Evolutionary conservation across 345 rosid species (phyloP), one percentile per base, ranked within the genome.

Genomic region (Gossypium sturtianum): DNA sequence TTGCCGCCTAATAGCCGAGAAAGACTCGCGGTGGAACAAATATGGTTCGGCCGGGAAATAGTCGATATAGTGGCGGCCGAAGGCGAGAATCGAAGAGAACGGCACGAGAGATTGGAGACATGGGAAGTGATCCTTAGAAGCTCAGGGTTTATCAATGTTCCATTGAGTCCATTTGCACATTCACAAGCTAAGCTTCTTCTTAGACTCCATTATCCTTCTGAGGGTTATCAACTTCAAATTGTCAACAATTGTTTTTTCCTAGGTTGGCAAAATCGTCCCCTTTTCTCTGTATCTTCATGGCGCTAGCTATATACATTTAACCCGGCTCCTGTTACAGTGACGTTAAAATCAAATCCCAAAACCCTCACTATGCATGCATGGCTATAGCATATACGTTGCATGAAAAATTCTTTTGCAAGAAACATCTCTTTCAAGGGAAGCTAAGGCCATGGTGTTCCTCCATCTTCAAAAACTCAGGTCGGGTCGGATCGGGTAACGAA

Each of bases 271-370:
- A 86, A 84, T 82, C 92, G 93, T 62, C 74, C 86, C 77, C 99
- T 95, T 82, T 92, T 95, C 82, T 91, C 96, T 0, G 87, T 95
- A 71, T 95, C 99, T 58, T 95, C 98, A 12, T 95, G 99, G 99
- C 90, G 83, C 74, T 90, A 34, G 41, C 41, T 34, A 34, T 0
- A 34, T 34, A 5, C 41, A 34, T 34, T 34, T 34, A 34, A 4
- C 38, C 38, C 38, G 0, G 38, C 6, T 34, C 38, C 38, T 34
- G 38, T 34, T 34, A 34, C 38, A 34, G 38, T 34, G 38, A 34
- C 38, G 38, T 34, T 34, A 34, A 34, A 34, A 34, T 34, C 41
- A 34, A 34, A 34, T 5, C 41, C 41, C 7, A 34, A 34, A 34
- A 34, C 41, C 41, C 41, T 34, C 23, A 9, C 25, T n/a, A 20